Conservation (phyloP, 1,284 basidiomycete genomes). For the Tylopilus orsonianus region DNA sequence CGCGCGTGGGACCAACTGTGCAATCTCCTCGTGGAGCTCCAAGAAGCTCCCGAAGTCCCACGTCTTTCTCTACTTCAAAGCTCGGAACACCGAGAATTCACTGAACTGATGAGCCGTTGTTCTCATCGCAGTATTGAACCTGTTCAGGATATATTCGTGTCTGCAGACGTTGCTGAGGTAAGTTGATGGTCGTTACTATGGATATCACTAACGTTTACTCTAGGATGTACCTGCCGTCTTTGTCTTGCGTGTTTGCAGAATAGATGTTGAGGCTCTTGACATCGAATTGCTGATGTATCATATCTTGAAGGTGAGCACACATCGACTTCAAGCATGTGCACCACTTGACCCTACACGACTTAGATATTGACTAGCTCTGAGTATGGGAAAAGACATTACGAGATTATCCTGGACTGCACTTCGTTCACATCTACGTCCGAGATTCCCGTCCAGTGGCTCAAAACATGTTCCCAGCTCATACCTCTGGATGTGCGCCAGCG, state of each 20-base stretch:
- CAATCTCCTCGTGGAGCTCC: constrained; percentile 73
- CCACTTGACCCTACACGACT: constrained; percentile 1
- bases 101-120: constrained; percentile 71
- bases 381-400: constrained; percentile 56
- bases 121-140: constrained; percentile 59
- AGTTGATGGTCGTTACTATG: constrained; percentile 35
- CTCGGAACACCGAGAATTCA: constrained; percentile 58
- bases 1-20: constrained; percentile 77
- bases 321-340: not conserved
- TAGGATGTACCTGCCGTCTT: constrained; percentile 60
- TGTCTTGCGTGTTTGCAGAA: constrained; percentile 60
- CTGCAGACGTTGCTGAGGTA: constrained; percentile 48
- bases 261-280: constrained; percentile 83
- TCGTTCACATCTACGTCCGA: constrained; percentile 76
- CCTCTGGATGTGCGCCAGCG: constrained; percentile 64
- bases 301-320: constrained; percentile 65
- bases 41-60: constrained; percentile 68
- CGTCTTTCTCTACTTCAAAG: constrained; percentile 50
- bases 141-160: constrained; percentile 70
- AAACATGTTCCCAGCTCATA: constrained; percentile 76
- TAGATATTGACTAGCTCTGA: constrained; percentile 43
- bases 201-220: constrained; percentile 9
- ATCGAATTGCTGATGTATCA: constrained; percentile 84
- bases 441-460: constrained; percentile 80
- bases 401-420: constrained; percentile 83